These are phyloP conservation scores for Cyclotella kingstonii DNA, from an alignment of 108 stramenopile genomes.

Conservation along the genomic window DNA sequence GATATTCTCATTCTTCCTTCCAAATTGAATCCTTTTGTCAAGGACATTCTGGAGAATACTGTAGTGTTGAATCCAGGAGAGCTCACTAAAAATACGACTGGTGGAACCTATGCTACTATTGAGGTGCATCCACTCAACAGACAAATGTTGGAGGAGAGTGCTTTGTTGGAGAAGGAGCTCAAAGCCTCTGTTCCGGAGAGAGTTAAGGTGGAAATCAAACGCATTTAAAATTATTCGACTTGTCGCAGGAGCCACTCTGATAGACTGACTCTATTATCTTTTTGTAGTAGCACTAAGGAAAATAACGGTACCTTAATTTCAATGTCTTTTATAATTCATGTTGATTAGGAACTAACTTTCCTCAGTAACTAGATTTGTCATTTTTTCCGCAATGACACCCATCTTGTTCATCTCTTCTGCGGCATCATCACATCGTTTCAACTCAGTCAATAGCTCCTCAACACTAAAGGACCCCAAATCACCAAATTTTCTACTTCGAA, in stretches of 20 bases:
- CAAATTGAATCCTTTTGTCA: constrained; percentile 82
- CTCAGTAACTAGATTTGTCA: constrained; percentile 5
- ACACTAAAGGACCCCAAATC: constrained; percentile 86
- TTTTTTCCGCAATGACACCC: constrained; percentile 53
- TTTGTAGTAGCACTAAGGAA: too few relatives aligned
- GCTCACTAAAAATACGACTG: constrained; percentile 78
- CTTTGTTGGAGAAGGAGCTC: constrained; percentile 44
- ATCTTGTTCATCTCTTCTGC: constrained; percentile 75
- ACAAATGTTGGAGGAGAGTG: constrained; percentile 44
- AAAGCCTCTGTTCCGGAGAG: constrained; percentile 56
- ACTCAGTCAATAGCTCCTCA: constrained; percentile 68
- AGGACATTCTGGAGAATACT: constrained; percentile 53
- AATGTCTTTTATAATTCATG: too few relatives aligned
- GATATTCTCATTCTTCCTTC: constrained; percentile 93
- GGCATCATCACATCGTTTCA: constrained; percentile 56
- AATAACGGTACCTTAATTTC: too few relatives aligned
- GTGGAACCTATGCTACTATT: constrained; percentile 91
- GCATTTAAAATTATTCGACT: constrained; percentile 66
- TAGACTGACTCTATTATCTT: too few relatives aligned
- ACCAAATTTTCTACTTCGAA: constrained; percentile 82
- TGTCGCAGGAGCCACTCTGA: too few relatives aligned
- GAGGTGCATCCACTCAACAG: constrained; percentile 73
- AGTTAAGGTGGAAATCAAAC: constrained; percentile 69
- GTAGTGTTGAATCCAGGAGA: constrained; percentile 88
- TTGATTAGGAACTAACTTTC: too few relatives aligned